Evolutionary conservation across 495 filamentous ascomycete genomes (phyloP).

Genomic region (Neurospora tetrasperma): DNA sequence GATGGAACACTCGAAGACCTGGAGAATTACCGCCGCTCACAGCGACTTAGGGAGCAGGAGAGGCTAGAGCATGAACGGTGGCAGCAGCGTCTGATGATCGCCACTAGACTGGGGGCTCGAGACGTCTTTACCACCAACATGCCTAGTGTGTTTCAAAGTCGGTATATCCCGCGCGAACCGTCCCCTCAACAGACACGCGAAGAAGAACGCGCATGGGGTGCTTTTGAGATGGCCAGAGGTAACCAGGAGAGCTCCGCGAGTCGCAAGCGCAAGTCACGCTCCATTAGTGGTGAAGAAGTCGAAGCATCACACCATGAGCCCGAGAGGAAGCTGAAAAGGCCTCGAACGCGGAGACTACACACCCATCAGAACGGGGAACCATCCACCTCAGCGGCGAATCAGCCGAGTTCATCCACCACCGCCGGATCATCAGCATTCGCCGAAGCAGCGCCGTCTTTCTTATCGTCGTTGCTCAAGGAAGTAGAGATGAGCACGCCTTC

Average conservation of each 20-base stretch:
- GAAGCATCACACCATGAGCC: conserved; percentile 49
- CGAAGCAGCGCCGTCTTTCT: conserved; percentile 50
- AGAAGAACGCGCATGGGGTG: conserved; percentile 79
- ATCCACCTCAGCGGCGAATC: conserved; percentile 17
- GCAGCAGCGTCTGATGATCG: conserved; percentile 71
- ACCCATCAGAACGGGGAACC: conserved; percentile 25
- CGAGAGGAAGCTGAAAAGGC: conserved; percentile 73
- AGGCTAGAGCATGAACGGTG: conserved; percentile 58
- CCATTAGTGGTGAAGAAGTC: conserved; percentile 59
- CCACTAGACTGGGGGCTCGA: conserved; percentile 59
- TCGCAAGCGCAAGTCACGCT: conserved; percentile 69
- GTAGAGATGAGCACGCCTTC: conserved; percentile 60
- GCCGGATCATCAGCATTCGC: conserved; percentile 13
- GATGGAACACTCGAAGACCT: conserved; percentile 29
- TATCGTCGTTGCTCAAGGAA: conserved; percentile 76
- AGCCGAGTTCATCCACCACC: conserved; percentile 7
- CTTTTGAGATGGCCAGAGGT: conserved; percentile 64
- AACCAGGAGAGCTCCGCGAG: conserved; percentile 43
- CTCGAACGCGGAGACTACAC: conserved; percentile 50
- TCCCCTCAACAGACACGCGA: conserved; percentile 62
- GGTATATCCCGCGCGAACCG: conserved; percentile 16
- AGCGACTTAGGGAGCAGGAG: conserved; percentile 52
- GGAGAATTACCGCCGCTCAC: conserved; percentile 29
- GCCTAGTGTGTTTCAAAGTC: conserved; percentile 10
- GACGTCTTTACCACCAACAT: conserved; percentile 57